Base-by-base conservation (phyloP, 2,329 filamentous ascomycete genomes). In the Claviceps africana region DNA sequence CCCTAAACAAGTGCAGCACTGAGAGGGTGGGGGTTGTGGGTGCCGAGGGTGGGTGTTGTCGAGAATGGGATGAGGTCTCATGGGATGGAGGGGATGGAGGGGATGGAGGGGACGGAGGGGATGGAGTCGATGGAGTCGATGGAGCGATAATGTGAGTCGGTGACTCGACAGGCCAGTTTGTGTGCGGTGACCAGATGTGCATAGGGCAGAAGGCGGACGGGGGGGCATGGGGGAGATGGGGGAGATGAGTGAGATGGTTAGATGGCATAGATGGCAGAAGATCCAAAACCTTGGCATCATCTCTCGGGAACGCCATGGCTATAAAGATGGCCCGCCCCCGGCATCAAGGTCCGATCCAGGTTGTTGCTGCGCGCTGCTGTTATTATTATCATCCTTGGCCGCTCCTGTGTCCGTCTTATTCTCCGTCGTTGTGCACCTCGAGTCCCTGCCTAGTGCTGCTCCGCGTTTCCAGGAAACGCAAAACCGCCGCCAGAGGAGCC, bases 321-420 rank as follows among this genome's bases (percentile, higher is more conserved):
- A 52, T 52, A 51, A 52, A 52, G 51, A 52, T 33, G 45, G 22
- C 37, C 45, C 44, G 13, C 22, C 28, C 51, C 51, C 37, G 37
- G 37, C 15, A 44, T 25, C 7, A 9, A 30, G 10, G 8, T 43
- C 37, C 33, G 10, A 4, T 33, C 30, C 17, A 9, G 31, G 10
- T 47, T 45, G 40, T 13, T 21, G 21, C n/a, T n/a, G n/a, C n/a
- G n/a, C n/a, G n/a, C n/a, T n/a, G n/a, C n/a, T n/a, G n/a, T n/a
- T n/a, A n/a, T n/a, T n/a, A n/a, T n/a, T n/a, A n/a, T n/a, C n/a
- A n/a, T 30, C 13, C 5, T 39, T 25, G 19, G 30, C 42, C 10
- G 2, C 37, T 22, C 1, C 21, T 40, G 39, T 21, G 11, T 33
- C 19, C 30, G 30, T 22, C 19, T 31, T 30, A 8, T 48, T 30